Conservation (phyloP, 371 early-diverging fungal species). For the Mortierella sp. region DNA sequence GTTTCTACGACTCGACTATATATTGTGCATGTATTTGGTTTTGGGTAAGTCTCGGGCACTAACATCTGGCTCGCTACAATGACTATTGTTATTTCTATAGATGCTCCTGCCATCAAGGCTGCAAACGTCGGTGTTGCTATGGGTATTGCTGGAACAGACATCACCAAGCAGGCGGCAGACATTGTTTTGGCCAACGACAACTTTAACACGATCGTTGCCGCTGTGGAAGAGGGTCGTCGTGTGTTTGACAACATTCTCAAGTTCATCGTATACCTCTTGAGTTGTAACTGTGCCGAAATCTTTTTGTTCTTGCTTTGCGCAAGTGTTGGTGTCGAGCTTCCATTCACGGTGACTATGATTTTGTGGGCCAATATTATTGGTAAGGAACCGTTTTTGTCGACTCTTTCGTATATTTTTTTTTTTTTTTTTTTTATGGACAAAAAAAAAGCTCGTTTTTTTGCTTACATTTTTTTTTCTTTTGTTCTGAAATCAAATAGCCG, state of each 20-base stretch:
- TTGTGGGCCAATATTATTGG: conserved; percentile 91
- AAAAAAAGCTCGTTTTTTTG: neutral
- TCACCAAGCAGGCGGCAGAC: conserved; percentile 92
- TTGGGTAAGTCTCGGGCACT: neutral
- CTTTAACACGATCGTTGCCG: conserved; percentile 84
- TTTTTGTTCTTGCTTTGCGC: conserved; percentile 71
- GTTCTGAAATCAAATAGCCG: conserved; percentile 27
- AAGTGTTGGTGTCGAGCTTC: conserved; percentile 61
- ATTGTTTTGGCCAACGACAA: conserved; percentile 88
- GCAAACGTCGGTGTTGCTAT: conserved; percentile 94
- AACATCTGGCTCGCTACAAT: neutral
- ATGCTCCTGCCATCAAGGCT: conserved; percentile 90
- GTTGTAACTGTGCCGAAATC: conserved; percentile 88
- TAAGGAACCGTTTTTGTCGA: conserved; percentile 55
- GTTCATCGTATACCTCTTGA: conserved; percentile 91
- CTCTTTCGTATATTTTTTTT: neutral
- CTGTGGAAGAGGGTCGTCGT: conserved; percentile 86
- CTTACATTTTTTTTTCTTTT: neutral
- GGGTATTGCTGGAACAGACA: conserved; percentile 92
- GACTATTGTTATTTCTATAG: conserved; percentile 48
- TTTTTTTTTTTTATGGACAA: neutral
- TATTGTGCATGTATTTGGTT: neutral
- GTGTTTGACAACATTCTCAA: conserved; percentile 95
- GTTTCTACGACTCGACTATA: neutral
- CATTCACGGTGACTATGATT: conserved; percentile 73